phyloP scores from a whole-genome alignment of 208 protist genomes.

The Wallacemonas sp. region DNA sequence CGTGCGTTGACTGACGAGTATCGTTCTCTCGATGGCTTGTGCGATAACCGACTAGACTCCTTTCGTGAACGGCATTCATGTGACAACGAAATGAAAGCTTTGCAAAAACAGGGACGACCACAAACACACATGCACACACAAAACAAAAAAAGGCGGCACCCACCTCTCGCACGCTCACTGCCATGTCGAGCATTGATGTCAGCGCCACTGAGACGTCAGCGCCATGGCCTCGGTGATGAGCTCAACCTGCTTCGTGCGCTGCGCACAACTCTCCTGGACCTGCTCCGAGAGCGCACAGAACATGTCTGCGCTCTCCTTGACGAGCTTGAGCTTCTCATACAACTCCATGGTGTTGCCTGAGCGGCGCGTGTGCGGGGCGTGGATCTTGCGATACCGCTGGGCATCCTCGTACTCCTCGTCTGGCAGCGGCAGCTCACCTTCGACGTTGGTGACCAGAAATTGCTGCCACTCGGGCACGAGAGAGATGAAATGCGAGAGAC shows the following conservation, averaged over 20 bases:
- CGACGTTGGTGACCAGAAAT: slow-evolving; percentile 51
- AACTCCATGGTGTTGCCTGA: slow-evolving; percentile 56
- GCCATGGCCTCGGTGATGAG: slow-evolving; percentile 29
- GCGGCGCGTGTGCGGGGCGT: slow-evolving; percentile 46
- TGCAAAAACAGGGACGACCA: too few species aligned
- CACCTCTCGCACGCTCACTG: too few species aligned
- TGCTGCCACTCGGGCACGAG: slow-evolving; percentile 85
- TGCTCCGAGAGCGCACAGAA: slow-evolving; percentile 33
- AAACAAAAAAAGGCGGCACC: too few species aligned
- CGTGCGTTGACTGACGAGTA: too few species aligned
- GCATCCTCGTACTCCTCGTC: slow-evolving; percentile 85
- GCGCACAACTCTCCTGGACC: slow-evolving; percentile 30
- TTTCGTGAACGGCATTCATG: too few species aligned
- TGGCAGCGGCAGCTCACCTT: slow-evolving; percentile 66
- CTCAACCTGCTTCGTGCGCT: slow-evolving; percentile 41
- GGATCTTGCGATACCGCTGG: slow-evolving; percentile 62
- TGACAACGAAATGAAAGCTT: too few species aligned
- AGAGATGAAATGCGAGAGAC: slow-evolving; percentile 67
- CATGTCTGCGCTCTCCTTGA: slow-evolving; percentile 36
- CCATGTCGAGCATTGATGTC: too few species aligned
- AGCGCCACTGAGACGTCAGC: slow-evolving; percentile 20
- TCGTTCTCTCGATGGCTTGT: too few species aligned
- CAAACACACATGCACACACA: too few species aligned
- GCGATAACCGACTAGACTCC: too few species aligned
- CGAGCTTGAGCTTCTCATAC: slow-evolving; percentile 47